Evolutionary conservation across 2,329 filamentous ascomycete genomes (phyloP).

Genomic region (Fusarium beomiforme): DNA sequence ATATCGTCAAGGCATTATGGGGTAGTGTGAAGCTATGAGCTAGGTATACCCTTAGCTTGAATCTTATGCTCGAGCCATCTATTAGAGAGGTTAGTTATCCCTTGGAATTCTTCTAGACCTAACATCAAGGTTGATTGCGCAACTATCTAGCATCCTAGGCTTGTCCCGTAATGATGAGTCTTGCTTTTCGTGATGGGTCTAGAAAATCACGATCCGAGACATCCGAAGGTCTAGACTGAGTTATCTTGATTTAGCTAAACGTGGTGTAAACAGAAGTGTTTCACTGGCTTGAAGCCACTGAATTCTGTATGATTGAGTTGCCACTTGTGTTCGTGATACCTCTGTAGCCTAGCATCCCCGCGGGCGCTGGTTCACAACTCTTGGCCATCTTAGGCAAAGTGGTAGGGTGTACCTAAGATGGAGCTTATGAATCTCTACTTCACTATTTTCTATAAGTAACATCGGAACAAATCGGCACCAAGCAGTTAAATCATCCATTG

Average conservation of each 20-base stretch:
- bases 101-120: background rate
- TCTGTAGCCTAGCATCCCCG: background rate
- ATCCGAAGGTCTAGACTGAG: background rate
- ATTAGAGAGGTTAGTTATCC: background rate
- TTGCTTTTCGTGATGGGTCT: background rate
- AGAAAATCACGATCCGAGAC: background rate
- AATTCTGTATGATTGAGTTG: background rate
- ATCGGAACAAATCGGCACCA: background rate
- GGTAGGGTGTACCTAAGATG: background rate
- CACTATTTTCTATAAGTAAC: background rate
- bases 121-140: background rate
- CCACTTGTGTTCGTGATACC: background rate
- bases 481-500: background rate
- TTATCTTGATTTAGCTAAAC: background rate
- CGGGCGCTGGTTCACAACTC: background rate
- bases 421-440: background rate
- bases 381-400: background rate
- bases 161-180: background rate
- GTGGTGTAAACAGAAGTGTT: background rate
- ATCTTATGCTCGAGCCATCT: background rate
- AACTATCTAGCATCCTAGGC: background rate
- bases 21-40: background rate
- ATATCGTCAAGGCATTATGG: background rate
- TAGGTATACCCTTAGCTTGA: background rate
- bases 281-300: background rate